Percentiles rank a stretch among this genome's conserved stretches.
phyloP scores from a whole-genome alignment of 2,329 filamentous ascomycete species.

The Chaetomiaceae sp. region DNA sequence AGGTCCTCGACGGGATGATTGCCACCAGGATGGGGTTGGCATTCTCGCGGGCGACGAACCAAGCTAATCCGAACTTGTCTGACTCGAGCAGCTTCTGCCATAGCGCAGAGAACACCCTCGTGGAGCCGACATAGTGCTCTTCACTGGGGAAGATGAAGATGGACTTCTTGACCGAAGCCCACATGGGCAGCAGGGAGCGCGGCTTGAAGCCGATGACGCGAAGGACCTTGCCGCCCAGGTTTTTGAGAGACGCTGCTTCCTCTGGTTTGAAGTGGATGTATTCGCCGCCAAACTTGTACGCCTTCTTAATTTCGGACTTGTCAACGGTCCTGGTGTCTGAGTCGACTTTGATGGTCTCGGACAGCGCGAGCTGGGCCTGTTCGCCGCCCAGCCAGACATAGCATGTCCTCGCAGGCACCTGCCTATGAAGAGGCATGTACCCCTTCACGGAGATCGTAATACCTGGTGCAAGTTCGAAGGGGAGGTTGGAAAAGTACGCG shows the following conservation, averaged over 20 bases:
- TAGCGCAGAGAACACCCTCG: constrained; percentile 83
- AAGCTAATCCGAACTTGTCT: constrained; percentile 77
- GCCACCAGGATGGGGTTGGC: constrained; percentile 74
- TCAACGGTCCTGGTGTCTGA: constrained; percentile 75
- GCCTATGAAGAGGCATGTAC: constrained; percentile 81
- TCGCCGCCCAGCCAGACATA: constrained; percentile 89
- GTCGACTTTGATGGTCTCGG: constrained; percentile 67
- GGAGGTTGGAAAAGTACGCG: constrained; percentile 78
- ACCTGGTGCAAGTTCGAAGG: constrained; percentile 78
- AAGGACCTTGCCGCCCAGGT: constrained; percentile 77
- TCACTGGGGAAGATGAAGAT: constrained; percentile 94
- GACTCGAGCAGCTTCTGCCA: constrained; percentile 78
- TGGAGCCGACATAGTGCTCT: constrained; percentile 82
- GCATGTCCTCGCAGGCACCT: constrained; percentile 72
- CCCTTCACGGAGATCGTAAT: constrained; percentile 88
- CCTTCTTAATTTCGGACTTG: constrained; percentile 77
- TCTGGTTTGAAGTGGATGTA: constrained; percentile 80
- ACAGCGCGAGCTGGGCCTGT: constrained; percentile 69
- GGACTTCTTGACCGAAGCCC: constrained; percentile 80
- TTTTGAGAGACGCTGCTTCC: constrained; percentile 68
- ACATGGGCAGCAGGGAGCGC: constrained; percentile 64
- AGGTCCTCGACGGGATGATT: constrained; percentile 68
- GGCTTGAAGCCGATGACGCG: constrained; percentile 94
- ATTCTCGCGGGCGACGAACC: constrained; percentile 81
- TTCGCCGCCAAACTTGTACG: constrained; percentile 92